Evolutionary conservation across 2,329 filamentous ascomycete species (phyloP).

Genomic region (Septoria petroselini): DNA sequence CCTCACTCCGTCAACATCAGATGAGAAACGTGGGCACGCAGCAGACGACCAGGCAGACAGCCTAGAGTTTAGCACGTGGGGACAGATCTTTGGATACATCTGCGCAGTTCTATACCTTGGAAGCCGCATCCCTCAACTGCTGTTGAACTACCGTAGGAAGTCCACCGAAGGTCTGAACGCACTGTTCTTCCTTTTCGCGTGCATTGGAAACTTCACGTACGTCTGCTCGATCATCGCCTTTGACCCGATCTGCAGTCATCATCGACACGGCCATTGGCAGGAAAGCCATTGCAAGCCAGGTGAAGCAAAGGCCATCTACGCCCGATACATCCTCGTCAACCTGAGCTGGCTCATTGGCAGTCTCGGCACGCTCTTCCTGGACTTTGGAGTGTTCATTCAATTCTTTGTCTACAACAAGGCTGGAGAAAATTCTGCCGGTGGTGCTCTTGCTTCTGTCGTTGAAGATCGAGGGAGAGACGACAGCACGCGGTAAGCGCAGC

Average conservation of each 20-base stretch:
- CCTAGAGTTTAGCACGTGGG: constrained; percentile 68
- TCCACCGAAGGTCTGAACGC: constrained; percentile 90
- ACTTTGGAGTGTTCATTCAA: constrained; percentile 83
- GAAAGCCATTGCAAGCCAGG: constrained; percentile 57
- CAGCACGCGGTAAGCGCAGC: constrained; percentile 24
- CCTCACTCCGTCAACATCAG: constrained; percentile 54
- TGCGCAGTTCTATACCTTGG: constrained; percentile 87
- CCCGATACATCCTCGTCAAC: constrained; percentile 82
- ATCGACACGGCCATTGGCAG: constrained; percentile 36
- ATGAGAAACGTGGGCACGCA: constrained; percentile 26
- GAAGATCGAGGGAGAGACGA: constrained; percentile 34
- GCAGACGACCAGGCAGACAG: constrained; percentile 45
- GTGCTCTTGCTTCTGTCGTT: constrained; percentile 16
- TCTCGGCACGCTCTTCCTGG: constrained; percentile 78
- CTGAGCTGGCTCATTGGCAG: constrained; percentile 87
- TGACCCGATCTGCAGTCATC: constrained; percentile 63
- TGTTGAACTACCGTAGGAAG: constrained; percentile 89
- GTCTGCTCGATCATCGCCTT: constrained; percentile 90
- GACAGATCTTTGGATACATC: constrained; percentile 90
- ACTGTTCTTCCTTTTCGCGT: constrained; percentile 95
- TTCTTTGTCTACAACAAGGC: constrained; percentile 75
- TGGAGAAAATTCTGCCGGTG: constrained; percentile 15
- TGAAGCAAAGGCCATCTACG: constrained; percentile 67
- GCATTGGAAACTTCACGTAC: constrained; percentile 90
- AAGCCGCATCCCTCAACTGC: constrained; percentile 81